Base-by-base conservation (phyloP, 2,329 filamentous ascomycete species). In the Colletotrichum brevisporum region DNA sequence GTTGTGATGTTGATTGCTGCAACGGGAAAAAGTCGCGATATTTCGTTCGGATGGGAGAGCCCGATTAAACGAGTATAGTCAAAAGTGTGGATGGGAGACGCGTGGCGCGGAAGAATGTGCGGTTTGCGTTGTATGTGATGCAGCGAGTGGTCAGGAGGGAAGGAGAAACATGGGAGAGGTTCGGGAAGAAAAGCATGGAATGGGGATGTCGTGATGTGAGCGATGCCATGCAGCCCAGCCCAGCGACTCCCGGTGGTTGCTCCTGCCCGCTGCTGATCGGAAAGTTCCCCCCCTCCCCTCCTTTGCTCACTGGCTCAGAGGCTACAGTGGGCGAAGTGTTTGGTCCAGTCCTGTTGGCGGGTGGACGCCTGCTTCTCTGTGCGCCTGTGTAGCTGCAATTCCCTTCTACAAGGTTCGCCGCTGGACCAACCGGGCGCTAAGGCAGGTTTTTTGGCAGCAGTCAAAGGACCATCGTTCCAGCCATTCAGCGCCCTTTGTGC, bases 321-420 rank as follows among this genome's bases (percentile, higher is more conserved):
- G 41, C 41, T 15, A n/a, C 41, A 43, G 41, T 2, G 16, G 41
- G 16, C 41, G 31, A n/a, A n/a, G 50, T 69, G 67, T 67, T 69
- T 69, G 63, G 67, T 51, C 43, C 56, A 26, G 36, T 55, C 53
- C 69, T 65, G 71, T 72, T 72, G 71, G 71, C 71, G 48, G 71
- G 71, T 72, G 71, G 51, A 72, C 67, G 61, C 53, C 12, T 24
- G 18, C 26, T 45, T 45, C 39, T 59, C n/a, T 51, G n/a, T 24
- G 27, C 26, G 31, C 36, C 39, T 59, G 13, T 51, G n/a, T 26
- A 47, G 50, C 31, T 56, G 61, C 48, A 61, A 61, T 39, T 31
- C 16, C 51, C n/a, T 26, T 53, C 27, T 69, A 41, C 67, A 67
- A 69, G 62, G 67, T 69, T 55, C 67, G 67, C 36, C 62, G 56